Evolutionary conservation across 768 basidiomycete species (phyloP).

Genomic region (Russula olivacea): DNA sequence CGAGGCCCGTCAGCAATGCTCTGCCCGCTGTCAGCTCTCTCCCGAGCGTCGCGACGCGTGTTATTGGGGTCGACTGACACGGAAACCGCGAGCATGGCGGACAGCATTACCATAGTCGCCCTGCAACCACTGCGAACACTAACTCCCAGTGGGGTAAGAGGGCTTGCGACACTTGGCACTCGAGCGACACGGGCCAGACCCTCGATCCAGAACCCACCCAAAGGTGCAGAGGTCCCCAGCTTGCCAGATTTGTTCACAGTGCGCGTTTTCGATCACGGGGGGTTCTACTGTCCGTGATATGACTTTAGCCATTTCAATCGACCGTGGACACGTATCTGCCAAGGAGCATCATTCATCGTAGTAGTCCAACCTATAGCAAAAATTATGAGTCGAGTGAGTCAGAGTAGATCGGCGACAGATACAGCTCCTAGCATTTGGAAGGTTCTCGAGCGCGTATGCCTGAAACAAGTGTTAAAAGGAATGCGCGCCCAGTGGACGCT

Average conservation of each 20-base stretch:
- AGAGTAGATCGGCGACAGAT: not conserved
- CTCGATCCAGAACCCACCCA: not conserved
- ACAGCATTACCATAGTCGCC: too few species aligned
- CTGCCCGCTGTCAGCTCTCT: not conserved
- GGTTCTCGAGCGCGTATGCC: not conserved
- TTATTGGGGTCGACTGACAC: too few species aligned
- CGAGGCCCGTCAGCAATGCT: not conserved
- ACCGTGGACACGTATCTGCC: not conserved
- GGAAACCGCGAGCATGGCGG: too few species aligned
- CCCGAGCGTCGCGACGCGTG: too few species aligned
- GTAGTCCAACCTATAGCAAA: not conserved
- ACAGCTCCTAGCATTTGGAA: not conserved
- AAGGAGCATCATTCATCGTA: not conserved
- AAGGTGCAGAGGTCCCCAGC: not conserved
- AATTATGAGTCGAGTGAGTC: not conserved
- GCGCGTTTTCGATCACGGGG: not conserved
- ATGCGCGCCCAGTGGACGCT: not conserved
- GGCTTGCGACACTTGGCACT: not conserved
- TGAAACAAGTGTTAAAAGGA: not conserved
- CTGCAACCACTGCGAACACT: too few species aligned
- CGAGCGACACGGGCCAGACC: not conserved
- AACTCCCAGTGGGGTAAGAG: not conserved
- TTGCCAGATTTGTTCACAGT: not conserved
- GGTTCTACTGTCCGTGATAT: not conserved
- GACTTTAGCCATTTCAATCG: not conserved